Conservation (phyloP, 2,329 filamentous ascomycete genomes). For the Lithohypha guttulata region DNA sequence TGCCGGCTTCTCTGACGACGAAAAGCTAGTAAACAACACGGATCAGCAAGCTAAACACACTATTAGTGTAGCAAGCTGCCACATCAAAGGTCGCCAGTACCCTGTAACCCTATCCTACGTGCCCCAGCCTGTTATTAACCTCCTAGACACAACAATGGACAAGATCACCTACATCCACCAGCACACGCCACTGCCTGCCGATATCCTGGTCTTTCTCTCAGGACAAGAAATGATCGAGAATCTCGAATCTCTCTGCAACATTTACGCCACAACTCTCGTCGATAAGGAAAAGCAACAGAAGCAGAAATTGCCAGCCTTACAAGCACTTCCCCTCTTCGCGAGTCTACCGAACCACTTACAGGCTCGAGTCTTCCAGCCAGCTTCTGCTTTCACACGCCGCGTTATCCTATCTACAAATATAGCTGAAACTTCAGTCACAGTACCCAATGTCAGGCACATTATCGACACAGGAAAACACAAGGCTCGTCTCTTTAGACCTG, state of each 20-base stretch:
- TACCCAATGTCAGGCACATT: slow-evolving; percentile 83
- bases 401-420: slow-evolving; percentile 93
- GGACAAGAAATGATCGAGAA: slow-evolving; percentile 88
- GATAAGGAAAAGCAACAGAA: slow-evolving; percentile 1
- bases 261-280: slow-evolving; percentile 58
- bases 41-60: background rate
- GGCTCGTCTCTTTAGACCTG: slow-evolving; percentile 77
- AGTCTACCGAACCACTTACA: slow-evolving; percentile 80
- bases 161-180: slow-evolving; percentile 77
- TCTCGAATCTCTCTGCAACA: slow-evolving; percentile 67
- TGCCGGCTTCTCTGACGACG: slow-evolving; percentile 9
- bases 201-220: slow-evolving; percentile 83
- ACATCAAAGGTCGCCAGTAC: slow-evolving; percentile 78
- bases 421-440: slow-evolving; percentile 95
- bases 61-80: slow-evolving; percentile 37
- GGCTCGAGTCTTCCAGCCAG: slow-evolving; percentile 70
- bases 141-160: slow-evolving; percentile 71
- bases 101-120: slow-evolving; percentile 72
- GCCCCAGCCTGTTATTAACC: slow-evolving; percentile 62
- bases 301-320: slow-evolving; percentile 31
- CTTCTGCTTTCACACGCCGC: slow-evolving; percentile 66
- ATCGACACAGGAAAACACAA: slow-evolving; percentile 92
- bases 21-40: no score
- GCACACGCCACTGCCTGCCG: slow-evolving; percentile 82
- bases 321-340: slow-evolving; percentile 74